phyloP scores from a whole-genome alignment of 352 stramenopile genomes.

The Phytopythium oedochilum region DNA sequence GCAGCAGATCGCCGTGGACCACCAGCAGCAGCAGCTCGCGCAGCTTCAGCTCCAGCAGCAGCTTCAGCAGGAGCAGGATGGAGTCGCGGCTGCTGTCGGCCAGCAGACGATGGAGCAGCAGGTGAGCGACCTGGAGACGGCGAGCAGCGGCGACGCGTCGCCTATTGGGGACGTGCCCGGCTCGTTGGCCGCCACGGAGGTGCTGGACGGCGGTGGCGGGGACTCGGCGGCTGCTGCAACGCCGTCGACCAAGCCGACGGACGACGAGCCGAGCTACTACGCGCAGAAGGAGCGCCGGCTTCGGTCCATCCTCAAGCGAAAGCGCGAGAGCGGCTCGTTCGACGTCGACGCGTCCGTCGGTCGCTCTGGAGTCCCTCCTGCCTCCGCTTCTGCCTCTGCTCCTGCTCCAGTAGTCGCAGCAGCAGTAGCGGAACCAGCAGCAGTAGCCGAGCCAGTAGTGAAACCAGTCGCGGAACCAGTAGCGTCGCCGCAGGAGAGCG shows the following conservation, averaged over 20 bases:
- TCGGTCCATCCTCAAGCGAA: slow-evolving; percentile 14
- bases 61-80: slow-evolving; percentile 1
- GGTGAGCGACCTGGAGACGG: not conserved
- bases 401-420: too few species aligned
- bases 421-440: not conserved
- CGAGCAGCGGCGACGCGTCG: not conserved
- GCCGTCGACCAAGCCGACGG: not conserved
- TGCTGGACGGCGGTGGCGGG: not conserved
- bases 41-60: not conserved
- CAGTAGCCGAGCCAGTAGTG: not conserved
- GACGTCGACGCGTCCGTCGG: not conserved
- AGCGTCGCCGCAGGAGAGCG: too few species aligned
- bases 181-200: not conserved
- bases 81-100: too few species aligned
- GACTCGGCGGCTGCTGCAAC: not conserved
- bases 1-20: not conserved
- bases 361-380: not conserved
- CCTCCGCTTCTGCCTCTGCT: too few species aligned
- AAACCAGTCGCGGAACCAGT: too few species aligned
- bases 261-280: not conserved
- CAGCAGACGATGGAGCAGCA: not conserved
- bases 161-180: not conserved
- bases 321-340: slow-evolving; percentile 7
- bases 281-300: slow-evolving; percentile 6
- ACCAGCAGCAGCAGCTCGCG: not conserved